phyloP scores from a whole-genome alignment of 1,284 basidiomycete genomes.

The Athelia psychrophila region DNA sequence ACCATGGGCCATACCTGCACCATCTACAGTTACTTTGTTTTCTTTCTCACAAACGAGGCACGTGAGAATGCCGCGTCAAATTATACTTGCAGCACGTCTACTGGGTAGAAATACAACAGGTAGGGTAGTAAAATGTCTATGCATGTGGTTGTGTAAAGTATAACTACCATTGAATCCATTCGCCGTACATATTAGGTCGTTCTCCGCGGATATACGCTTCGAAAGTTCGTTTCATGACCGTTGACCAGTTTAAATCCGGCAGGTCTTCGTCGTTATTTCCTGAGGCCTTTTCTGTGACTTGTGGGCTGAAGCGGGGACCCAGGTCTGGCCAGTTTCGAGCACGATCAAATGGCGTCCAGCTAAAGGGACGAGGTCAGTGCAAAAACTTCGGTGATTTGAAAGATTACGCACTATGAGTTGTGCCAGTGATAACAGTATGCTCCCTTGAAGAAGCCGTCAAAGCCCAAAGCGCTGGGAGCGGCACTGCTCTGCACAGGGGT shows the following conservation, averaged over 20 bases:
- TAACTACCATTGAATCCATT: conserved; percentile 53
- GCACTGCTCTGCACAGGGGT: conserved; percentile 62
- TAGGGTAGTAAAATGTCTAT: too few relatives aligned
- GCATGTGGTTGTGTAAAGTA: too few relatives aligned
- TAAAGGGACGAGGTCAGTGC: conserved; percentile 18
- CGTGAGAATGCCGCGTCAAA: too few relatives aligned
- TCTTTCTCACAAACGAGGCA: too few relatives aligned
- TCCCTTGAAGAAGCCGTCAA: conserved; percentile 80
- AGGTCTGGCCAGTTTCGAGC: conserved; percentile 74
- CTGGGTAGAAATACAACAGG: too few relatives aligned
- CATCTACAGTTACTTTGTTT: too few relatives aligned
- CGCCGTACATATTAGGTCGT: conserved; percentile 75
- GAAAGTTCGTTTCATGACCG: conserved; percentile 79
- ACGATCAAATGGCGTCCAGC: conserved; percentile 79
- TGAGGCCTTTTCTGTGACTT: conserved; percentile 12
- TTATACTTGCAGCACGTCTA: too few relatives aligned
- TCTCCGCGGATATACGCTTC: conserved; percentile 73
- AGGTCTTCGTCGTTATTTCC: conserved; percentile 34
- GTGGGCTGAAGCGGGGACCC: conserved; percentile 53
- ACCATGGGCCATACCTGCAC: too few relatives aligned
- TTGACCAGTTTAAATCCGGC: conserved; percentile 71
- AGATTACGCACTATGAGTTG: conserved; percentile 60
- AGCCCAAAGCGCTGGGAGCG: conserved; percentile 67
- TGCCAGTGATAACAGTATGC: conserved; percentile 84
- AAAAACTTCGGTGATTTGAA: not conserved